phyloP scores from a whole-genome alignment of 257 asterid genomes.

The Jacaranda mimosifolia region DNA sequence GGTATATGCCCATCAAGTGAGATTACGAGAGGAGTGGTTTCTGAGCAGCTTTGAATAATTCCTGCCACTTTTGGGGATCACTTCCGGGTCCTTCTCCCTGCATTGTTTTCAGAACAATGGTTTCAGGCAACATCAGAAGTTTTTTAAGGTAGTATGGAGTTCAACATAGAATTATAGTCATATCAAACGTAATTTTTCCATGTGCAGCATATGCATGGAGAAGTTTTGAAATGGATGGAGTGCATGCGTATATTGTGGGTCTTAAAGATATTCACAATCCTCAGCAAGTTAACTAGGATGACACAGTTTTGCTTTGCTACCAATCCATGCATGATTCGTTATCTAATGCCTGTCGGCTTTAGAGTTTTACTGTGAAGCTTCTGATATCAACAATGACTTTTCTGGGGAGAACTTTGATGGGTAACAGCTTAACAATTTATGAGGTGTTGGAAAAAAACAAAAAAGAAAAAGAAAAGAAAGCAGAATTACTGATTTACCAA shows the following conservation, averaged over 20 bases:
- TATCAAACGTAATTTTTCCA: not conserved
- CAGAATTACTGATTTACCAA: not conserved
- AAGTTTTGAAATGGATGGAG: too few species aligned
- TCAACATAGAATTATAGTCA: not conserved
- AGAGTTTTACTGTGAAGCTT: not conserved
- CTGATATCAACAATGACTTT: not conserved
- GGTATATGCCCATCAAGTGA: constrained; percentile 6
- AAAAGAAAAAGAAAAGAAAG: not conserved
- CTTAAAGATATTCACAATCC: too few species aligned
- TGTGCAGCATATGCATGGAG: too few species aligned
- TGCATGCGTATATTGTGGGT: too few species aligned
- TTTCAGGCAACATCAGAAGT: not conserved
- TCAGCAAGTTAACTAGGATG: too few species aligned
- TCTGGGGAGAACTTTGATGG: not conserved
- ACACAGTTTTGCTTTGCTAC: too few species aligned
- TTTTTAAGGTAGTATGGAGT: not conserved
- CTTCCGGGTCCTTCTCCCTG: constrained; percentile 99
- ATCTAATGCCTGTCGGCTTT: not conserved
- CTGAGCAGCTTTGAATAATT: constrained; percentile 68
- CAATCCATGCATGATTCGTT: too few species aligned
- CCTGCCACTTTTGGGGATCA: constrained; percentile 72
- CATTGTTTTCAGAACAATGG: constrained; percentile 21
- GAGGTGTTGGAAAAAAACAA: not conserved
- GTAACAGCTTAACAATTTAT: not conserved
- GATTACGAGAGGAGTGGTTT: constrained; percentile 31